Percentiles rank a stretch among this genome's conserved stretches.
Evolutionary conservation across 208 protist genomes (phyloP).

Genomic region (Crithidia brevicula): DNA sequence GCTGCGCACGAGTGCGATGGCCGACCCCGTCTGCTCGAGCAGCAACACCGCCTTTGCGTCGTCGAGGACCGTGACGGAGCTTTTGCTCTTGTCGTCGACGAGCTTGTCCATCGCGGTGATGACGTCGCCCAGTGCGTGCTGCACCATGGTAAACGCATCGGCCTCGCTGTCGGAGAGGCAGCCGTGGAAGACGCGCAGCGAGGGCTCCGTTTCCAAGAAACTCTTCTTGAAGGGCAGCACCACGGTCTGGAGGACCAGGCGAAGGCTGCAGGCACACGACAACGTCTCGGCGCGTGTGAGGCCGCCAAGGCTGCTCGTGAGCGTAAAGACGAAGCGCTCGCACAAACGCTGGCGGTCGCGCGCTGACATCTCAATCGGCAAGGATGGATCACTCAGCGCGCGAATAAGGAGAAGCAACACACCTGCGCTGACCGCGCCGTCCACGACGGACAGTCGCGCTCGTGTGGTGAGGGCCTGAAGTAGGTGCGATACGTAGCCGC

Average conservation of each 20-base stretch:
- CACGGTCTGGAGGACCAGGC: constrained; percentile 42
- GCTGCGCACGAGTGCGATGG: constrained; percentile 31
- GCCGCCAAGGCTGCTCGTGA: constrained; percentile 32
- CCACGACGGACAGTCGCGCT: constrained; percentile 53
- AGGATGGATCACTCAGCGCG: constrained; percentile 14
- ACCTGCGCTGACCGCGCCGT: constrained; percentile 51
- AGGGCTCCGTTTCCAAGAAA: constrained; percentile 26
- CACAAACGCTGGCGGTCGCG: constrained; percentile 34
- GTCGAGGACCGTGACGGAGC: constrained; percentile 23
- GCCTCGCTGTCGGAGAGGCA: constrained; percentile 38
- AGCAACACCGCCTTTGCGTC: constrained; percentile 49
- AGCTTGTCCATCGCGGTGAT: constrained; percentile 30
- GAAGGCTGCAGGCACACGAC: constrained; percentile 36
- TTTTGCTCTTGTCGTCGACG: constrained; percentile 17
- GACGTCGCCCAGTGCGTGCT: constrained; percentile 43
- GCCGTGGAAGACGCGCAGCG: constrained; percentile 7
- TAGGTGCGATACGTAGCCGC: constrained; percentile 50
- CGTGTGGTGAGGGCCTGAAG: constrained; percentile 40
- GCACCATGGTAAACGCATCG: constrained; percentile 50
- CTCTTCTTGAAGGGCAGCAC: constrained; percentile 59
- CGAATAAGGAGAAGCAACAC: constrained; percentile 44
- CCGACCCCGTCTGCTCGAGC: constrained; percentile 25
- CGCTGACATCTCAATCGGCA: constrained; percentile 17
- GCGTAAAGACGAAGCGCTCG: constrained; percentile 32
- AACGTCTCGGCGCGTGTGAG: constrained; percentile 35